Conservation (phyloP, 129 eudicot genomes). For the Ambrosia trifida region DNA sequence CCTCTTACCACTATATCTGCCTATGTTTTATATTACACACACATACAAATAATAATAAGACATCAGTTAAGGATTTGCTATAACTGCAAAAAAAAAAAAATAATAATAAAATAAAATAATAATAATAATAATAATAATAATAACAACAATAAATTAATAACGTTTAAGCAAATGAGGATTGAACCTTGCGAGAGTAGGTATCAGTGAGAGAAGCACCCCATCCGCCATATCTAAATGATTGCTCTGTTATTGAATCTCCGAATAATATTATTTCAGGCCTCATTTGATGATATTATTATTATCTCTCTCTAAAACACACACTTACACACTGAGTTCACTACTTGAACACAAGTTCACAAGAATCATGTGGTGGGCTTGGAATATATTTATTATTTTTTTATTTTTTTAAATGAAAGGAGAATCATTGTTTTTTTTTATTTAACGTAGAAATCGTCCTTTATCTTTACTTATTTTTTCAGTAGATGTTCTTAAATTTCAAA, state of each 20-base stretch:
- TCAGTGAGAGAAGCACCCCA: slow-evolving; percentile 90
- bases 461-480: too few relatives aligned
- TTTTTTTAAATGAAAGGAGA: too few relatives aligned
- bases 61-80: slow-evolving; percentile 12
- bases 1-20: slow-evolving; percentile 87
- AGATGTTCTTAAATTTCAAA: too few relatives aligned
- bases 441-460: too few relatives aligned
- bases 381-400: too few relatives aligned
- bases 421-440: too few relatives aligned
- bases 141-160: too few relatives aligned
- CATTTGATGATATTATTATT: slow-evolving; percentile 26
- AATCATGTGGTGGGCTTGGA: too few relatives aligned
- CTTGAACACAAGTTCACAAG: too few relatives aligned
- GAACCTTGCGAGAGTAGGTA: slow-evolving; percentile 76
- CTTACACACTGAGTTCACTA: not conserved
- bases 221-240: slow-evolving; percentile 69
- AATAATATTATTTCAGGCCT: slow-evolving; percentile 73
- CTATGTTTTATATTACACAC: slow-evolving; percentile 24
- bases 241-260: slow-evolving; percentile 88
- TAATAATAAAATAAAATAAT: not conserved
- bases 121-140: too few relatives aligned
- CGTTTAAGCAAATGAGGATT: not conserved
- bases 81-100: not conserved
- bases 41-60: not conserved
- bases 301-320: not conserved